Evolutionary conservation across 208 protist genomes (phyloP).

Genomic region (Willaertia magna): DNA sequence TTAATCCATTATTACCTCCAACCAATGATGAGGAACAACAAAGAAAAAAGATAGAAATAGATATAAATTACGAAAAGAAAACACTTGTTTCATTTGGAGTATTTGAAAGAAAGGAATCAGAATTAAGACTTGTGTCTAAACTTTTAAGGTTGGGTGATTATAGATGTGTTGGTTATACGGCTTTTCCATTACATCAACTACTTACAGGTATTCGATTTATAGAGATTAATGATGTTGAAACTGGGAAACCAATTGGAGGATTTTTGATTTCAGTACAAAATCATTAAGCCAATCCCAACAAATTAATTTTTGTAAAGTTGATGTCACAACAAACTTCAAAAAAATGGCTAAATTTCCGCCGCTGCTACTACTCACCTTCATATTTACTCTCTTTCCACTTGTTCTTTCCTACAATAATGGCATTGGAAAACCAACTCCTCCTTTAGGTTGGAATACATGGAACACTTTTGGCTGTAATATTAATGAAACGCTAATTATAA

Average conservation of each 20-base stretch:
- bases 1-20: neutral
- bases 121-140: neutral
- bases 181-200: neutral
- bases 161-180: neutral
- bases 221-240: neutral
- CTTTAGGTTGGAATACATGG: neutral
- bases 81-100: neutral
- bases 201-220: neutral
- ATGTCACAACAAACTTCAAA: too few relatives aligned
- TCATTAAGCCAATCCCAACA: too few relatives aligned
- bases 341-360: too few relatives aligned
- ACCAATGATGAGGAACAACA: too few relatives aligned
- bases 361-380: too few relatives aligned
- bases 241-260: neutral
- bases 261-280: too few relatives aligned
- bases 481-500: conserved; percentile 26
- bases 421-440: too few relatives aligned
- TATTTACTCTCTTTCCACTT: too few relatives aligned
- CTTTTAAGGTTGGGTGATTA: neutral
- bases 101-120: neutral
- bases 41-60: neutral
- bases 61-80: too few relatives aligned
- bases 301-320: too few relatives aligned
- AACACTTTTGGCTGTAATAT: neutral
- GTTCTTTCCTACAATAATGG: too few relatives aligned